Evolutionary conservation across 176 grass and related monocot species (phyloP), one percentile per base, ranked within the genome.

Genomic region (Aegilops speltoides): DNA sequence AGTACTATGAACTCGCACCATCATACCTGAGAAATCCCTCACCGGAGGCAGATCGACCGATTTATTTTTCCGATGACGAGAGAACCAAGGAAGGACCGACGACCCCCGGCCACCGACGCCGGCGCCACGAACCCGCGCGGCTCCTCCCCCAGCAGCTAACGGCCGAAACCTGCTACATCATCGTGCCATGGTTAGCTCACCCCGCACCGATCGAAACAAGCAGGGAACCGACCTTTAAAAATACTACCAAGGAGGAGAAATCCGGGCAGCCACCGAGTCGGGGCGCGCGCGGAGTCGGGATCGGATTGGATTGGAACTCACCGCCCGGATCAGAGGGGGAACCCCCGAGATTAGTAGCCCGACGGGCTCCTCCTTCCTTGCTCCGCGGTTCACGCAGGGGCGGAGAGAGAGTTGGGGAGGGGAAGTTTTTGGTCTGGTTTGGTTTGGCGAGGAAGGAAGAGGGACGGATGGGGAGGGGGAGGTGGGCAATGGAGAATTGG

Each of bases 381-480:
- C 72, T 61, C 83, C 88, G 77, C 83, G 15, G 79, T 77, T 86
- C 71, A 61, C 79, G 84, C 77, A 45, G 1, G 73, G 8, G 14
- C 41, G 45, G 77, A 26, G 5, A 32, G 25, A 26, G 36, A 46
- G 81, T 15, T 0, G 16, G 67, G 2, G 26, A 15, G 29, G 64
- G 4, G 81, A 20, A 61, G 45, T 24, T 83, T 75, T 9, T 24
- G 38, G 71, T 74, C 50, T 26, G 57, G 56, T 36, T 64, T 68
- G 87, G 65, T 76, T 70, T 78, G 73, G 52, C 25, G 73, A 40
- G 79, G 31, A 79, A 73, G 84, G 40, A 79, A 83, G 20, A 80
- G 72, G 56, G 36, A 4, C 0, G 71, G 34, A 7, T 0, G 4
- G 3, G 46, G 46, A 3, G 29, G 52, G 52, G 6, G 36, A 8